Base-by-base conservation (phyloP, 495 filamentous ascomycete genomes). In the Recurvomyces mirabilis region DNA sequence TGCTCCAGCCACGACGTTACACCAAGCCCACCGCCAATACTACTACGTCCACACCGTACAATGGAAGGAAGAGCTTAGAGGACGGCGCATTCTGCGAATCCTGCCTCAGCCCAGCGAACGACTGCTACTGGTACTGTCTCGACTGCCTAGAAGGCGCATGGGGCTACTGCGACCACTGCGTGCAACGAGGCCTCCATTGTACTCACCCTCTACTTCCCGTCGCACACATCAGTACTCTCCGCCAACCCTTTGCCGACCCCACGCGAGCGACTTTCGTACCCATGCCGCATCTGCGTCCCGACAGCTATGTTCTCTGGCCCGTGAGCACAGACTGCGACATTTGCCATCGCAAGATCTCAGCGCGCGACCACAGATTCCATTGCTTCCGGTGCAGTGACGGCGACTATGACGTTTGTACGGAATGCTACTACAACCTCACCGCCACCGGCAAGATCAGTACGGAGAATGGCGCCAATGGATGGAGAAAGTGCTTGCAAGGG, bases 141-240 rank as follows among this genome's bases (percentile, higher is more conserved):
- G 52, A 67, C 28, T 94, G 87, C 62, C 93, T 93, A 53, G 79
- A 88, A 41, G 87, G 83, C 20, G 86, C 87, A 54, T 94, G 87
- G 87, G 87, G 87, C 0, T 94, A 84, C 54, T 94, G 87, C 63
- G 80, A 81, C 47, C 56, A 62, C 43, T 94, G 87, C 56, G 84
- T 93, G 21, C 84, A 84, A 34, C 75, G 76, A 60, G 83, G 79
- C 11, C 68, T 68, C 32, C 78, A 75, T 51, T 94, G 87, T 63
- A 82, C 77, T 0, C 87, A 94, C 55, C 65, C 78, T 0, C 65
- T 94, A 0, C 66, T 89, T 1, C 82, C 87, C 2, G 63, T 88
- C 18, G 61, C 72, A 13, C 68, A 68, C 40, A 57, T 70, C 38
- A 38, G 17, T 38, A 47, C 25, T n/a, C 52, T 44, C 36, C 17